phyloP scores from a whole-genome alignment of 1,139 yeast genomes.

The Debaryomyces coudertii region DNA sequence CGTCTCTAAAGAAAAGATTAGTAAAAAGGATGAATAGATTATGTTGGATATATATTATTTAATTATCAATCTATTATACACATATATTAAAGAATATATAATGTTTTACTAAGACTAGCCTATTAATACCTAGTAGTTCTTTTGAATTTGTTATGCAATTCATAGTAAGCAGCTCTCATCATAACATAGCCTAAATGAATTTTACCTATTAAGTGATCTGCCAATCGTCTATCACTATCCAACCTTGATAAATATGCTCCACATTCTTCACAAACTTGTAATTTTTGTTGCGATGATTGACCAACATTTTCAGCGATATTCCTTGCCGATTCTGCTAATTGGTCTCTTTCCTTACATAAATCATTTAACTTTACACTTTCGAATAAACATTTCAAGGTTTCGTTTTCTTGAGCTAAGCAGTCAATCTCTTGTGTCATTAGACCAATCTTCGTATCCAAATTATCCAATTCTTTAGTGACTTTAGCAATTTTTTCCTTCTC shows the following conservation, averaged over 20 bases:
- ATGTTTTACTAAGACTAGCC: background rate
- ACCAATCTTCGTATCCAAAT: slow-evolving; percentile 66
- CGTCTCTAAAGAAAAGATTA: slow-evolving; percentile 49
- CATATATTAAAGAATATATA: background rate
- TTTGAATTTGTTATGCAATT: slow-evolving; percentile 34
- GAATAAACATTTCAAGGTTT: slow-evolving; percentile 54
- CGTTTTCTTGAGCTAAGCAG: slow-evolving; percentile 53
- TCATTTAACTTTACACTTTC: slow-evolving; percentile 50
- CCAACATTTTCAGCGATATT: slow-evolving; percentile 74
- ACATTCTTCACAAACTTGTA: slow-evolving; percentile 90
- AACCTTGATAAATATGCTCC: slow-evolving; percentile 87
- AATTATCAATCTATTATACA: slow-evolving; percentile 6
- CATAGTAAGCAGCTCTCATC: slow-evolving; percentile 67
- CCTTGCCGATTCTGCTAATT: slow-evolving; percentile 57
- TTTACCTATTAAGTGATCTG: slow-evolving; percentile 90
- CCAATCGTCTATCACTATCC: slow-evolving; percentile 87
- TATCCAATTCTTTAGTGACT: slow-evolving; percentile 67
- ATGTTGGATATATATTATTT: background rate
- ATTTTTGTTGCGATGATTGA: slow-evolving; percentile 84
- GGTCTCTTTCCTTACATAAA: slow-evolving; percentile 50
- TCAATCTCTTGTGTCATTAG: slow-evolving; percentile 72
- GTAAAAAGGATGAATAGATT: slow-evolving; percentile 20
- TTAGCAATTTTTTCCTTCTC: slow-evolving; percentile 67
- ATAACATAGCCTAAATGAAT: slow-evolving; percentile 81
- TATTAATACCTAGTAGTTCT: slow-evolving; percentile 9